These are phyloP conservation scores for Candida glaebosa DNA, from an alignment of 805 yeast genomes.

Conservation along the genomic window DNA sequence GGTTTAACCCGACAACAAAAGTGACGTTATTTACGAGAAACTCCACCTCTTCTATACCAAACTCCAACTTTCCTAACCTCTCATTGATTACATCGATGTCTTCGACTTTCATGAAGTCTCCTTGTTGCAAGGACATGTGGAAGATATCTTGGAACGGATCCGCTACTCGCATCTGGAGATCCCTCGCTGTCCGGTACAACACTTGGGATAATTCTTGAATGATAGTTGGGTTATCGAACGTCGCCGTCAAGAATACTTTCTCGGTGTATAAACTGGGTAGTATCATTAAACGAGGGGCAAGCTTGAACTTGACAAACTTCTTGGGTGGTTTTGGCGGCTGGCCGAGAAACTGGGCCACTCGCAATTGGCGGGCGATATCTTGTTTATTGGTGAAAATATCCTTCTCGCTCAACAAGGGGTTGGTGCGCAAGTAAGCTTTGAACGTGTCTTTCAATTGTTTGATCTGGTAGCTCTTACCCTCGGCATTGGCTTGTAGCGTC, in stretches of 20 bases:
- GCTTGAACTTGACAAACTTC: neutral
- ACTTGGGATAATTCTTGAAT: neutral
- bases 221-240: neutral
- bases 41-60: conserved; percentile 3
- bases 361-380: neutral
- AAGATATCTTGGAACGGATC: neutral
- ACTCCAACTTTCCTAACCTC: neutral
- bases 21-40: conserved; percentile 1
- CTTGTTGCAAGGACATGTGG: conserved; percentile 2
- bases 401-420: neutral
- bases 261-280: neutral
- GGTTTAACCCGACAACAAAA: too few species aligned
- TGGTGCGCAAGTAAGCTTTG: neutral
- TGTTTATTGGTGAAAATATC: conserved; percentile 1
- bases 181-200: neutral
- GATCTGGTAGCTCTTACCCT: neutral
- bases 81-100: neutral
- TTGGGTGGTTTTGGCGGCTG: neutral
- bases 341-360: conserved; percentile 1
- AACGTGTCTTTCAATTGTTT: neutral
- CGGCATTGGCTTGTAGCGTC: conserved; percentile 1
- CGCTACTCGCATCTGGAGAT: neutral
- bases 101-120: neutral
- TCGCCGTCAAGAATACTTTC: conserved; percentile 1
- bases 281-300: neutral